Percentiles rank a stretch among this genome's conserved stretches.
These are phyloP conservation scores for Tympanopsis confertula DNA, from an alignment of 2,329 filamentous ascomycete genomes.

Conservation along the genomic window DNA sequence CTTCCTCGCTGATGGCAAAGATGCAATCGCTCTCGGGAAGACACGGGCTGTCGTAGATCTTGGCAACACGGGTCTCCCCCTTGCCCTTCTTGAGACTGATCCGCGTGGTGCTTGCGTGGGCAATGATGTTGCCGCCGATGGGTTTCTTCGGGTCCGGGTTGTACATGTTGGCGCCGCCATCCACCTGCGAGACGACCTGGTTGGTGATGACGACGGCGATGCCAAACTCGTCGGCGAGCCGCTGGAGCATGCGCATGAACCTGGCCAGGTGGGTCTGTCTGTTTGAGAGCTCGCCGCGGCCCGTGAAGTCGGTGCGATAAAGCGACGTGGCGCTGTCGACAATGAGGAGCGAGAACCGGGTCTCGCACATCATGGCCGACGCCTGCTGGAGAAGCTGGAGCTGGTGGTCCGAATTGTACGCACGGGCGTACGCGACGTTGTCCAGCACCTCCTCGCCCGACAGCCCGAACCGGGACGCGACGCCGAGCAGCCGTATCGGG, in stretches of 20 bases:
- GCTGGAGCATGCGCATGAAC: slow-evolving; percentile 75
- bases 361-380: slow-evolving; percentile 98
- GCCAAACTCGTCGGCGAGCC: slow-evolving; percentile 73
- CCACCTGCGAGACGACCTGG: slow-evolving; percentile 95
- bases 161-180: slow-evolving; percentile 96
- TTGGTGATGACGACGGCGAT: slow-evolving; percentile 98
- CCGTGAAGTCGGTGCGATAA: slow-evolving; percentile 91
- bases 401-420: slow-evolving; percentile 98
- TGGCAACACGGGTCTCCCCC: slow-evolving; percentile 90
- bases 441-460: slow-evolving; percentile 95
- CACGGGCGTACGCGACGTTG: slow-evolving; percentile 94
- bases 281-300: slow-evolving; percentile 91
- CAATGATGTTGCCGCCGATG: slow-evolving; percentile 97
- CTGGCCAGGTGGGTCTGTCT: slow-evolving; percentile 81
- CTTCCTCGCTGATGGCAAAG: slow-evolving; percentile 94
- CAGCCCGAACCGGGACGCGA: slow-evolving; percentile 86
- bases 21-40: slow-evolving; percentile 91
- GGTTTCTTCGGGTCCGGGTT: slow-evolving; percentile 99
- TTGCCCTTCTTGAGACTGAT: slow-evolving; percentile 92
- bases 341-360: slow-evolving; percentile 85
- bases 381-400: slow-evolving; percentile 90
- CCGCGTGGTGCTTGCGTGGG: slow-evolving; percentile 89
- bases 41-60: slow-evolving; percentile 98
- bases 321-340: slow-evolving; percentile 93
- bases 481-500: slow-evolving; percentile 78